These are phyloP conservation scores for Calocybe indica DNA, from an alignment of 768 basidiomycete species.

Conservation along the genomic window DNA sequence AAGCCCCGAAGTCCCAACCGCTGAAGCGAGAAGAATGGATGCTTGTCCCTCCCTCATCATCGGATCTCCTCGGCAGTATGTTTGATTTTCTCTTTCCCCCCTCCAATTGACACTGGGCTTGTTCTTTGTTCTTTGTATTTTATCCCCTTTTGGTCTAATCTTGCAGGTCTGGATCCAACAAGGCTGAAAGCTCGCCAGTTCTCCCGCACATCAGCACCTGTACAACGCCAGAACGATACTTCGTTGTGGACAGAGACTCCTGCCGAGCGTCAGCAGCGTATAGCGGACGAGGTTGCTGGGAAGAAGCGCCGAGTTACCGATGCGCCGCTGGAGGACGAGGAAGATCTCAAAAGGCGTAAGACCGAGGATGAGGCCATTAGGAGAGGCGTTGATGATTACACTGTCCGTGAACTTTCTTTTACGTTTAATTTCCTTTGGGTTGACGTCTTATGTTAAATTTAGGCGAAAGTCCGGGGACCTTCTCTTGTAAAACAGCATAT, in stretches of 20 bases:
- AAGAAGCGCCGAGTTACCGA: slow-evolving; percentile 74
- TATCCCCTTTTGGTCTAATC: background rate
- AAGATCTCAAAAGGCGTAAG: slow-evolving; percentile 48
- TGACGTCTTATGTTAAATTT: background rate
- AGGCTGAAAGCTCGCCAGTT: slow-evolving; percentile 80
- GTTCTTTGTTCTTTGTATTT: background rate
- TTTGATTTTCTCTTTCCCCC: slow-evolving; percentile 9
- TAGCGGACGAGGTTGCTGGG: slow-evolving; percentile 94
- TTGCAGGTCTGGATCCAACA: slow-evolving; percentile 77
- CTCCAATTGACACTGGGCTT: background rate
- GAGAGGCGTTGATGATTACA: slow-evolving; percentile 73
- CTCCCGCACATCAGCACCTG: slow-evolving; percentile 47
- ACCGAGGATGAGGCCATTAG: slow-evolving; percentile 62
- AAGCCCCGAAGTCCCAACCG: slow-evolving; percentile 72
- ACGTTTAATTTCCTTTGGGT: background rate
- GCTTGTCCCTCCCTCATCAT: slow-evolving; percentile 85
- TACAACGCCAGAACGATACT: slow-evolving; percentile 41
- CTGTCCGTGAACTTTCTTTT: slow-evolving; percentile 35
- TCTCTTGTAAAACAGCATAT: slow-evolving; percentile 53
- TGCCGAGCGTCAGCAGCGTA: slow-evolving; percentile 80
- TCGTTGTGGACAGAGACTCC: slow-evolving; percentile 98
- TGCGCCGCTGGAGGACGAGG: slow-evolving; percentile 32
- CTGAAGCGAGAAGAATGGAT: slow-evolving; percentile 95
- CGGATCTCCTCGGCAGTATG: slow-evolving; percentile 75
- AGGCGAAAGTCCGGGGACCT: slow-evolving; percentile 45